phyloP scores from a whole-genome alignment of 768 basidiomycete species.

The Suillus occidentalis region DNA sequence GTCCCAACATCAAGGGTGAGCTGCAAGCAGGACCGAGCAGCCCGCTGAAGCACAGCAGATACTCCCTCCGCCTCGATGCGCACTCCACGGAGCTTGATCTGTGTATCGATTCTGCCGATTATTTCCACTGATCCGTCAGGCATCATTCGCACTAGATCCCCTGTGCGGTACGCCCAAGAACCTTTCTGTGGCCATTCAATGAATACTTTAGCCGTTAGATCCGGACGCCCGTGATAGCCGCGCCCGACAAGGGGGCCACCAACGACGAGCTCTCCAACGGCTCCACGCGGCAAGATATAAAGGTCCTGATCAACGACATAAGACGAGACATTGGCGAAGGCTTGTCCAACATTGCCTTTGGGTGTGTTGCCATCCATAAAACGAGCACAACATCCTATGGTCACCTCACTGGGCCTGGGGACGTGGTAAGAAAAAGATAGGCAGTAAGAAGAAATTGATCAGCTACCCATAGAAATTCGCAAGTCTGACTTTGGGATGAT shows the following conservation, averaged over 20 bases:
- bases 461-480: slow-evolving; percentile 50
- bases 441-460: not conserved
- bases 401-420: slow-evolving; percentile 48
- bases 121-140: slow-evolving; percentile 49
- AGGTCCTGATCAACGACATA: slow-evolving; percentile 45
- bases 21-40: slow-evolving; percentile 16
- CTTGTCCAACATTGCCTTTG: slow-evolving; percentile 44
- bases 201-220: slow-evolving; percentile 46
- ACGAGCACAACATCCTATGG: slow-evolving; percentile 51
- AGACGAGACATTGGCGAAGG: slow-evolving; percentile 35
- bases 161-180: slow-evolving; percentile 47
- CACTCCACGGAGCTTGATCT: slow-evolving; percentile 53
- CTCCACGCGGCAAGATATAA: slow-evolving; percentile 43
- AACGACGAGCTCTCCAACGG: slow-evolving; percentile 49
- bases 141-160: slow-evolving; percentile 52
- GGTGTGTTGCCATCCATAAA: slow-evolving; percentile 41
- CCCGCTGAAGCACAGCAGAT: slow-evolving; percentile 39
- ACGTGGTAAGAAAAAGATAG: not conserved
- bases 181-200: slow-evolving; percentile 43
- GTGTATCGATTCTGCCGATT: slow-evolving; percentile 50
- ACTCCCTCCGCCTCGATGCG: slow-evolving; percentile 56
- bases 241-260: slow-evolving; percentile 50
- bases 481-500: slow-evolving; percentile 43
- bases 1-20: slow-evolving; percentile 40
- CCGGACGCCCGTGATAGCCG: slow-evolving; percentile 47